Percentiles rank a stretch among this genome's conserved stretches.
These are phyloP conservation scores for Conringia planisiliqua DNA, from an alignment of 345 rosid species.

Conservation along the genomic window DNA sequence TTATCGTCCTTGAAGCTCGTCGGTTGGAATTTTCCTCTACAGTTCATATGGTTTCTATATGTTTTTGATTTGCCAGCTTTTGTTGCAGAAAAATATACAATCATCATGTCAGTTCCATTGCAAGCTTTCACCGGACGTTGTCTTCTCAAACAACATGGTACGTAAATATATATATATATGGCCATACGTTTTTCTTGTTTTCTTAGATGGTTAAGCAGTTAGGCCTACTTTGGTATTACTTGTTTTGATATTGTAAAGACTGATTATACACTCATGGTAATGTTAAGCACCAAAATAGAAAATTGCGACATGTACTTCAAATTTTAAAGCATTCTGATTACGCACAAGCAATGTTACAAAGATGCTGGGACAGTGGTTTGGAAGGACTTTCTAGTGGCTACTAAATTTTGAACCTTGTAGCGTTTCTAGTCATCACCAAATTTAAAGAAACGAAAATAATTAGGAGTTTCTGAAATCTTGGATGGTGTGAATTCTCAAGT, in stretches of 20 bases:
- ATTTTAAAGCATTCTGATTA: constrained; percentile 2
- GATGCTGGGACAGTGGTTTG: constrained; percentile 5
- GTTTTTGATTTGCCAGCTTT: constrained; percentile 18
- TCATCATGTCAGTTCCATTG: constrained; percentile 62
- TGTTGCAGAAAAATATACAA: constrained; percentile 56
- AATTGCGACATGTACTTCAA: background rate
- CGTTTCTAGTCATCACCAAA: background rate
- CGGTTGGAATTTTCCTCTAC: constrained; percentile 1
- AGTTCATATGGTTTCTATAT: background rate
- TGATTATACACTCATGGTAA: background rate
- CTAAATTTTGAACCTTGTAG: constrained; percentile 6
- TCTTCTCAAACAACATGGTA: constrained; percentile 76
- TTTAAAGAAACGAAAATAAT: background rate
- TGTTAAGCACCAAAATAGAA: background rate
- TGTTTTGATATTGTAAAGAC: background rate
- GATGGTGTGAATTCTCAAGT: constrained; percentile 24
- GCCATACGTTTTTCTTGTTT: background rate
- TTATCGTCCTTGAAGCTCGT: constrained; percentile 1
- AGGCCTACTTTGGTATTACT: background rate
- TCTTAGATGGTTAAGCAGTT: background rate
- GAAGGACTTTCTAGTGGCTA: constrained; percentile 4
- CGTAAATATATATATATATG: background rate
- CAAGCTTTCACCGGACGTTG: constrained; percentile 61
- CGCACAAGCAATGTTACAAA: background rate
- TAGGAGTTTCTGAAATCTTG: background rate